These are phyloP conservation scores for Peribolospora kevripleyi DNA, from an alignment of 768 basidiomycete species.

Conservation along the genomic window DNA sequence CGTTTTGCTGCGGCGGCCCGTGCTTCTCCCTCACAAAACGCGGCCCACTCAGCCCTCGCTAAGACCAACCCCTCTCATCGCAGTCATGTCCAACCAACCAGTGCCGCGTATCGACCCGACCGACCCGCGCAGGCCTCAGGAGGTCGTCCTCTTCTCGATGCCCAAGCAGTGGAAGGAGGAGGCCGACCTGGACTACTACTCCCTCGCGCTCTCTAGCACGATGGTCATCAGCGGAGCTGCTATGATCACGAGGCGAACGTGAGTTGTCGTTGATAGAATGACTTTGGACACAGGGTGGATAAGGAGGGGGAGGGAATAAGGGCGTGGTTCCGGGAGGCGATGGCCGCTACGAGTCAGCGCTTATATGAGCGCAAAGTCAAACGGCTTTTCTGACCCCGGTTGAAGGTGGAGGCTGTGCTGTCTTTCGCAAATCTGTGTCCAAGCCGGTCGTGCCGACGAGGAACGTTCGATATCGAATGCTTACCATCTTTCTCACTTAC, in stretches of 20 bases:
- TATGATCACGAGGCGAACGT: too few relatives aligned
- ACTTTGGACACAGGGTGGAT: too few relatives aligned
- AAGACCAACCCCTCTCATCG: background rate
- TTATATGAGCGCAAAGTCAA: background rate
- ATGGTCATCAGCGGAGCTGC: too few relatives aligned
- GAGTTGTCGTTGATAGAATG: too few relatives aligned
- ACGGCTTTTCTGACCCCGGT: background rate
- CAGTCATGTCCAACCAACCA: background rate
- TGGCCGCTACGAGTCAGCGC: background rate
- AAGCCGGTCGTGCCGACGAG: constrained; percentile 6
- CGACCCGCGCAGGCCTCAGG: too few relatives aligned
- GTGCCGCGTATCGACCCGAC: background rate
- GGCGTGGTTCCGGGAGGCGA: background rate
- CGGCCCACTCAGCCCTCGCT: background rate
- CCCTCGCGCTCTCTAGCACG: too few relatives aligned
- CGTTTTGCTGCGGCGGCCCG: background rate
- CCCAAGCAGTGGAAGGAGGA: too few relatives aligned
- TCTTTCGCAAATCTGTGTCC: background rate
- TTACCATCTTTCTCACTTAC: too few relatives aligned
- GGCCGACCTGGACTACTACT: too few relatives aligned
- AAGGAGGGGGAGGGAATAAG: too few relatives aligned
- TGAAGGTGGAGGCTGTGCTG: background rate
- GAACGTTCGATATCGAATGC: background rate
- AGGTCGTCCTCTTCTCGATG: too few relatives aligned
- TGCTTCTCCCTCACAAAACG: background rate